Evolutionary conservation across 768 basidiomycete genomes (phyloP).

Genomic region (Mycena haematopus): DNA sequence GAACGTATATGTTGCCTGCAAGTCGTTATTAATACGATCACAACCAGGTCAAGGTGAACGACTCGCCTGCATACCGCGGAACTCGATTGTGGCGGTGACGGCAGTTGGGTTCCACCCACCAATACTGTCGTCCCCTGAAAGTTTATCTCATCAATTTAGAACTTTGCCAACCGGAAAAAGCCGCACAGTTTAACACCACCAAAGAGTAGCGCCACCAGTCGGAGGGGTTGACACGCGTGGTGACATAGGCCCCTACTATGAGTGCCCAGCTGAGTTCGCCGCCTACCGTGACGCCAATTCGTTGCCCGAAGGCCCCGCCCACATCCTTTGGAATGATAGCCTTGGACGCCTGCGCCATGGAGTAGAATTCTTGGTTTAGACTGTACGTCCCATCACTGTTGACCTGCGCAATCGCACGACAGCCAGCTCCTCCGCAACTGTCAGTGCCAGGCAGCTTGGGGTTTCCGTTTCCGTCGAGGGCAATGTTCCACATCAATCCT

Average conservation of each 20-base stretch:
- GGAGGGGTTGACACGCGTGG: conserved; percentile 53
- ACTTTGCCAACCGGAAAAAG: background rate
- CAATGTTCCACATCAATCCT: conserved; percentile 80
- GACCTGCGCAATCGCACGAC: conserved; percentile 70
- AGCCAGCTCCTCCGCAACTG: conserved; percentile 67
- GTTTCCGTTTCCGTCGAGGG: conserved; percentile 61
- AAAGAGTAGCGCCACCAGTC: conserved; percentile 73
- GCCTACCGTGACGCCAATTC: conserved; percentile 68
- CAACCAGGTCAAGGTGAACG: background rate
- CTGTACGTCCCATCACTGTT: conserved; percentile 68
- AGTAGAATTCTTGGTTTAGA: conserved; percentile 79
- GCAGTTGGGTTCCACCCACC: conserved; percentile 63
- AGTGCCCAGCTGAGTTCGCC: conserved; percentile 65
- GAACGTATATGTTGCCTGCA: conserved; percentile 64
- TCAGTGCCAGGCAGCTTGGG: conserved; percentile 69
- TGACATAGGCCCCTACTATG: conserved; percentile 70
- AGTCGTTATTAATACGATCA: background rate
- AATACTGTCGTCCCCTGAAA: conserved; percentile 54
- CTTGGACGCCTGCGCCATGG: conserved; percentile 78
- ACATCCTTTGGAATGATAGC: conserved; percentile 72
- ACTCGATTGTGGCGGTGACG: conserved; percentile 65
- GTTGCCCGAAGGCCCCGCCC: conserved; percentile 71
- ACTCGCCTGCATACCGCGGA: conserved; percentile 64
- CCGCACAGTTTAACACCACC: conserved; percentile 74
- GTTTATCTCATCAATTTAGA: conserved; percentile 2